Base-by-base conservation (phyloP, 2,329 filamentous ascomycete genomes). In the Chaetothyriales sp. region DNA sequence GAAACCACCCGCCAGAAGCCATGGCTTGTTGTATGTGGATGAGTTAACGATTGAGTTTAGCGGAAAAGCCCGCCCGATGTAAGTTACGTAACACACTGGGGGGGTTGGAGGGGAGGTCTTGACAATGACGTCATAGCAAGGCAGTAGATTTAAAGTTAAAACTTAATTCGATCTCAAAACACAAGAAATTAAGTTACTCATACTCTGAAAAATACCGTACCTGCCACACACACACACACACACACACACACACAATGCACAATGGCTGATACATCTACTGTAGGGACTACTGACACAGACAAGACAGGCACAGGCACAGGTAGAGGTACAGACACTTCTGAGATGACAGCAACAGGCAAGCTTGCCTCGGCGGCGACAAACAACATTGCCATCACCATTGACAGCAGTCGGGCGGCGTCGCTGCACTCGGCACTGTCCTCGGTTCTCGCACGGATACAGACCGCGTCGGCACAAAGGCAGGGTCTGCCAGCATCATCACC, bases 1-100 rank as follows among this genome's bases (percentile, higher is more conserved):
- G 73, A 51, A 76, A 70, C 43, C 57, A 52, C 22, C 22, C 22
- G 18, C 22, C 51, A 9, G 12, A 15, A 15, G 32, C 32, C 32
- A 39, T 39, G 32, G 32, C 32, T 39, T 5, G 32, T n/a, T n/a
- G n/a, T n/a, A n/a, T n/a, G n/a, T n/a, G 15, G 10, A 39, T 15
- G 7, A 15, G 15, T 4, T n/a, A n/a, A n/a, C n/a, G n/a, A n/a
- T n/a, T n/a, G n/a, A n/a, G n/a, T n/a, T n/a, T n/a, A n/a, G n/a
- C n/a, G 28, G 28, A 10, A 39, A 39, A 15, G 32, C 32, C 10
- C 3, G 10, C 5, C 4, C 12, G 15, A 10, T 32, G 9, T 32
- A 9, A 9, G 28, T 9, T 32, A 7, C n/a, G n/a, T n/a, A n/a
- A n/a, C n/a, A n/a, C n/a, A n/a, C n/a, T n/a, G n/a, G n/a, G n/a